Conservation (phyloP, 352 stramenopile species). For the Blastocystis sp. region DNA sequence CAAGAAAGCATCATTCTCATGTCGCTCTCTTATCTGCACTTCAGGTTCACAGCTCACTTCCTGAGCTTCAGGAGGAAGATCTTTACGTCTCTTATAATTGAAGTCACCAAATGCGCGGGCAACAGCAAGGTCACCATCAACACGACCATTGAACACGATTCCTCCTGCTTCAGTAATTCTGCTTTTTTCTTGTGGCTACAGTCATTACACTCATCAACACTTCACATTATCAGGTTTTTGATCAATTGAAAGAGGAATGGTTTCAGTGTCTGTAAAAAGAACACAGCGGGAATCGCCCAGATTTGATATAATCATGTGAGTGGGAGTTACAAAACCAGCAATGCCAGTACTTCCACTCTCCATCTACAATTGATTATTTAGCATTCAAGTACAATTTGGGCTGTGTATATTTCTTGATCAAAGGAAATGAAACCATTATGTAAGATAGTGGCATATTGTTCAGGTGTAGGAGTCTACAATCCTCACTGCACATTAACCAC, state of each 20-base stretch:
- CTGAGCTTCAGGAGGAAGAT: constrained; percentile 72
- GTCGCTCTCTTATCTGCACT: constrained; percentile 77
- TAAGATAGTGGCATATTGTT: background rate
- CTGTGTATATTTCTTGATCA: constrained; percentile 64
- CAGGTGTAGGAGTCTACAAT: background rate
- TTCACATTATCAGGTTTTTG: constrained; percentile 82
- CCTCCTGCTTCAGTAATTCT: constrained; percentile 71
- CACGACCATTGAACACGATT: constrained; percentile 70
- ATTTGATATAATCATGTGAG: constrained; percentile 69
- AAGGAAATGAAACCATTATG: constrained; percentile 65
- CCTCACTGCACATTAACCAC: background rate
- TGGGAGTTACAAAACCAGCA: constrained; percentile 68
- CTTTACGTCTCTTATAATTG: constrained; percentile 71
- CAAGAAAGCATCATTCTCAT: constrained; percentile 81
- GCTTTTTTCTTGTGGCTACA: constrained; percentile 68
- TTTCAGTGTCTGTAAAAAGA: constrained; percentile 51
- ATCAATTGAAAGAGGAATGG: constrained; percentile 80
- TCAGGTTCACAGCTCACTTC: constrained; percentile 82
- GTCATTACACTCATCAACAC: background rate
- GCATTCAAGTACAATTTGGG: background rate
- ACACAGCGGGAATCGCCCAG: constrained; percentile 70
- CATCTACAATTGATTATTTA: constrained; percentile 30
- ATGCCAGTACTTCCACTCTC: constrained; percentile 69
- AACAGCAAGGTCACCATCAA: constrained; percentile 74
- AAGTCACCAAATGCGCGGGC: constrained; percentile 71